phyloP scores from a whole-genome alignment of 2,329 filamentous ascomycete genomes.

The Exophiala sp. region DNA sequence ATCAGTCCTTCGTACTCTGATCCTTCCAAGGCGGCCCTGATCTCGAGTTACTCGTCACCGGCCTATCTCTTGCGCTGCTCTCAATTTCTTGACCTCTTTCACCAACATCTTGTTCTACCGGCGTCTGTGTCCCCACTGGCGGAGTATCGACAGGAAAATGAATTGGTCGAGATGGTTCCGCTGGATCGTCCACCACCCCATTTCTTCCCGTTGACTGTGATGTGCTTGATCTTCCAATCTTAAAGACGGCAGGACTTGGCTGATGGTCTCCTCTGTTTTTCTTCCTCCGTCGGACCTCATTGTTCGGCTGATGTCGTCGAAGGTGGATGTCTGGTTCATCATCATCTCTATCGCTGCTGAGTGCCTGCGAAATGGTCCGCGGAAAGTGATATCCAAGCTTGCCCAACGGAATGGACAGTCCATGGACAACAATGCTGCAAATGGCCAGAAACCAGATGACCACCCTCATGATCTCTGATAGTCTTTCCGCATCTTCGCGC shows the following conservation, averaged over 20 bases:
- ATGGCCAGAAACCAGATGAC: conserved; percentile 84
- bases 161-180: conserved; percentile 15
- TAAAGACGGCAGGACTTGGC: conserved; percentile 12
- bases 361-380: conserved; percentile 42
- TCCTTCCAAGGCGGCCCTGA: background rate
- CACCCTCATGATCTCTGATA: conserved; percentile 65
- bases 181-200: conserved; percentile 4
- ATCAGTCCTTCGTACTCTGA: background rate
- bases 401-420: conserved; percentile 71
- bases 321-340: conserved; percentile 8
- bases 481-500: conserved; percentile 61
- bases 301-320: background rate
- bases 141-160: conserved; percentile 16
- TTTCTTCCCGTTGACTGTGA: background rate
- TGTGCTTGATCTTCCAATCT: conserved; percentile 4
- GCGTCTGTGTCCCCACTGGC: conserved; percentile 3
- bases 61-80: background rate
- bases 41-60: background rate
- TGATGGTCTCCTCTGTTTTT: conserved; percentile 5
- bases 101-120: background rate
- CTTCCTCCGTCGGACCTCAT: conserved; percentile 13
- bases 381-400: conserved; percentile 48
- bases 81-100: background rate
- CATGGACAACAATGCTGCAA: conserved; percentile 70
- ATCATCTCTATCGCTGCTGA: conserved; percentile 38